phyloP scores from a whole-genome alignment of 1,139 yeast genomes.

The Hemisphaericaspora xylofermentans region DNA sequence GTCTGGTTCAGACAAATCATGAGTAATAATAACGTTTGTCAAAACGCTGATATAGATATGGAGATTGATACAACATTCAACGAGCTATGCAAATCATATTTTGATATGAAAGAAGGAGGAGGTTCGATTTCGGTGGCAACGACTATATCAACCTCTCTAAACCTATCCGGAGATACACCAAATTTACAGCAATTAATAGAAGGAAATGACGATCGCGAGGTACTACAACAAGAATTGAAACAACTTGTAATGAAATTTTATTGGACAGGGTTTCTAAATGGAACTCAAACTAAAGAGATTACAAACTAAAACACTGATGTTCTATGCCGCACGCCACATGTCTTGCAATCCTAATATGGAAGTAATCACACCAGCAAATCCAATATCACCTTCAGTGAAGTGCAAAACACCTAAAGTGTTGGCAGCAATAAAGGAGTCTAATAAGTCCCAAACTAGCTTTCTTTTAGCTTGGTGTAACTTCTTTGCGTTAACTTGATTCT shows the following conservation, averaged over 20 bases:
- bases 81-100: constrained; percentile 10
- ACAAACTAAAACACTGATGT: neutral
- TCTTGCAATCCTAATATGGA: constrained; percentile 77
- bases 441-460: constrained; percentile 74
- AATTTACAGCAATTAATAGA: constrained; percentile 17
- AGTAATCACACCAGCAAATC: constrained; percentile 82
- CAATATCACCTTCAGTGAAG: constrained; percentile 78
- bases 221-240: constrained; percentile 25
- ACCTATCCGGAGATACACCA: constrained; percentile 14
- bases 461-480: constrained; percentile 51
- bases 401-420: constrained; percentile 62
- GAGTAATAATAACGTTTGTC: neutral
- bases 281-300: constrained; percentile 11
- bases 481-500: constrained; percentile 22
- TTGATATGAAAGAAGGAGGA: neutral
- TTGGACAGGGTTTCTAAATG: constrained; percentile 36
- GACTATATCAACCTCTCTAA: neutral
- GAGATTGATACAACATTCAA: constrained; percentile 9
- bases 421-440: constrained; percentile 76
- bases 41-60: constrained; percentile 3
- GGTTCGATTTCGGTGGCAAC: neutral
- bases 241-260: constrained; percentile 28
- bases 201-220: constrained; percentile 13
- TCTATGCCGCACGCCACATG: constrained; percentile 49
- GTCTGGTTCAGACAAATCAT: neutral